Conservation (phyloP, 2,329 filamentous ascomycete genomes). For the Cadophora sp. region DNA sequence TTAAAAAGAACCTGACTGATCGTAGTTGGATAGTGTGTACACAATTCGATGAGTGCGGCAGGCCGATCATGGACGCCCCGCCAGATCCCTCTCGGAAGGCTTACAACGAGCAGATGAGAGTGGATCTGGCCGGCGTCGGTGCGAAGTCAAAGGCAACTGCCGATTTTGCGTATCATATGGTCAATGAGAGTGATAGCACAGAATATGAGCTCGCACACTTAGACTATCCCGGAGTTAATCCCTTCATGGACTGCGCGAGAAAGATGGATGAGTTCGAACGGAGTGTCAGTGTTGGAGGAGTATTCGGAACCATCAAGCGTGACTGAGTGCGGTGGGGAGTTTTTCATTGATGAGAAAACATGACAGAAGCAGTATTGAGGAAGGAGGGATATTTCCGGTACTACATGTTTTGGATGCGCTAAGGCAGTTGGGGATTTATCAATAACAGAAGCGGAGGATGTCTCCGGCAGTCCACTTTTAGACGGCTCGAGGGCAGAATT, state of each 20-base stretch:
- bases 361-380: background rate
- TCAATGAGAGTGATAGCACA: background rate
- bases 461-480: no score
- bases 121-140: background rate
- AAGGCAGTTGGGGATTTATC: no score
- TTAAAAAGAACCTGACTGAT: background rate
- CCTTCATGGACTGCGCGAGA: no score
- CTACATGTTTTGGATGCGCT: background rate
- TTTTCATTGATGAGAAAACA: background rate
- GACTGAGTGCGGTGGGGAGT: background rate
- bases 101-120: background rate
- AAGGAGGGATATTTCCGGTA: background rate
- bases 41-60: background rate
- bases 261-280: no score
- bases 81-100: background rate
- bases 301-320: no score
- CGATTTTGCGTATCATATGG: no score
- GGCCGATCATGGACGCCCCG: background rate
- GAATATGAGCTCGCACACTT: no score
- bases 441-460: no score
- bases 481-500: no score
- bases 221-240: no score
- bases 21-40: background rate
- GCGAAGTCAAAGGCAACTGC: background rate
- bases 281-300: no score